Evolutionary conservation across 345 rosid species (phyloP).

Genomic region (Cardamine chenopodiifolia): DNA sequence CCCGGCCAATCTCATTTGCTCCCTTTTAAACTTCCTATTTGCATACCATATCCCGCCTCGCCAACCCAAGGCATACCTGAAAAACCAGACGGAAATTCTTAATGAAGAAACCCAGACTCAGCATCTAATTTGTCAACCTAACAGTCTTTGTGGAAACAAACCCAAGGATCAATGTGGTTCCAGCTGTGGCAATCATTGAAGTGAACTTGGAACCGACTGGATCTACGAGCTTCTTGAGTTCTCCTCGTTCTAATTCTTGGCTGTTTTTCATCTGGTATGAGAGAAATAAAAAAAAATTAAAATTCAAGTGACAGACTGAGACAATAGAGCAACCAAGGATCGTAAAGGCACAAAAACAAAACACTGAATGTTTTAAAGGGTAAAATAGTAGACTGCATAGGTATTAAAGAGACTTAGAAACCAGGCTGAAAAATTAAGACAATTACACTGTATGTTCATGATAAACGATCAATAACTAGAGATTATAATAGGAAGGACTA

Average conservation of each 20-base stretch:
- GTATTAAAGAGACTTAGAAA: neutral
- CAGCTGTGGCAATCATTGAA: slow-evolving; percentile 67
- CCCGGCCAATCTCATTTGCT: slow-evolving; percentile 78
- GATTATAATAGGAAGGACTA: neutral
- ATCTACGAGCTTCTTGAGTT: slow-evolving; percentile 77
- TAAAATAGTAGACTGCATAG: neutral
- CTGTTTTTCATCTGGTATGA: slow-evolving; percentile 62
- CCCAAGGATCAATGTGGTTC: slow-evolving; percentile 84
- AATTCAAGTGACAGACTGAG: slow-evolving; percentile 8
- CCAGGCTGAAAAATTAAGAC: neutral
- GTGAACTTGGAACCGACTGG: slow-evolving; percentile 57
- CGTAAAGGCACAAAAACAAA: neutral
- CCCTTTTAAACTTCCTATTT: slow-evolving; percentile 72
- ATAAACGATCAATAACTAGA: neutral
- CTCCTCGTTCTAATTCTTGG: slow-evolving; percentile 61
- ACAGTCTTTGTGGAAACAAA: slow-evolving; percentile 40
- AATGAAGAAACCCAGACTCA: neutral
- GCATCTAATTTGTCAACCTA: slow-evolving; percentile 10
- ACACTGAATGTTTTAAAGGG: neutral
- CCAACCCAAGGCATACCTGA: slow-evolving; percentile 94
- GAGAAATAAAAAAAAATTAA: neutral
- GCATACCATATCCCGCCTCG: slow-evolving; percentile 94
- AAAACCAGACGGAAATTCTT: neutral
- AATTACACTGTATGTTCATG: neutral
- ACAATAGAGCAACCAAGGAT: neutral